Percentiles rank a stretch among this genome's conserved stretches.
phyloP scores from a whole-genome alignment of 2,329 filamentous ascomycete genomes.

The Coniella vitis region DNA sequence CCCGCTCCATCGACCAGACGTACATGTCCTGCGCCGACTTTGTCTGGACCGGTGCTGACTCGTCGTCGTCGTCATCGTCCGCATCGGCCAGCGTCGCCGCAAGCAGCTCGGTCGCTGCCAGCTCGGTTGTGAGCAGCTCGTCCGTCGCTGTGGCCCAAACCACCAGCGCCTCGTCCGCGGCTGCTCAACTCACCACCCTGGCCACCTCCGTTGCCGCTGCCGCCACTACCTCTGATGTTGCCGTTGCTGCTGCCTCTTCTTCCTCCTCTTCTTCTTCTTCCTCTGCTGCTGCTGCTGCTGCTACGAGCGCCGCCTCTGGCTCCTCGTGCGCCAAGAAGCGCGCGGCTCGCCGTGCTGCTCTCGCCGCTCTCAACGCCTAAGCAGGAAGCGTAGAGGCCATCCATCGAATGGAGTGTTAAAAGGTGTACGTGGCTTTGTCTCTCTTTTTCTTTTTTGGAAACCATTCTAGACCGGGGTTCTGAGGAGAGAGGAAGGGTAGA shows the following conservation, averaged over 20 bases:
- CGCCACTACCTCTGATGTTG: background rate
- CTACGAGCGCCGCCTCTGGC: background rate
- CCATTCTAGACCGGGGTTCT: no score
- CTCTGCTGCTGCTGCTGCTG: background rate
- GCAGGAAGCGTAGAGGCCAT: no score
- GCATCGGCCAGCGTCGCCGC: background rate
- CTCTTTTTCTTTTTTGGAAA: no score
- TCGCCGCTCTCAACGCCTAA: slow-evolving; percentile 1
- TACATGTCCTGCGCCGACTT: slow-evolving; percentile 52
- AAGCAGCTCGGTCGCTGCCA: background rate
- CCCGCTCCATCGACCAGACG: slow-evolving; percentile 37
- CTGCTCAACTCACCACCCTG: slow-evolving; percentile 5
- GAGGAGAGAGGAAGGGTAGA: no score
- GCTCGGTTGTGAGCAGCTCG: background rate
- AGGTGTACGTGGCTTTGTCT: no score
- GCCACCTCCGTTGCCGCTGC: slow-evolving; percentile 8
- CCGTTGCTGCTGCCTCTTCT: background rate
- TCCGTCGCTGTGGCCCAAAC: background rate
- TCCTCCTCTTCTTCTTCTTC: background rate
- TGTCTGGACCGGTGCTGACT: slow-evolving; percentile 10
- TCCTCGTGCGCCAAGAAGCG: slow-evolving; percentile 9
- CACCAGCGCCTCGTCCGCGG: background rate
- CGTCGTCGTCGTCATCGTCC: background rate
- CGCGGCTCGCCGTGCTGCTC: slow-evolving; percentile 2
- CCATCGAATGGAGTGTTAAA: no score